phyloP scores from a whole-genome alignment of 169 alveolate genomes.

The Fabrea salina region DNA sequence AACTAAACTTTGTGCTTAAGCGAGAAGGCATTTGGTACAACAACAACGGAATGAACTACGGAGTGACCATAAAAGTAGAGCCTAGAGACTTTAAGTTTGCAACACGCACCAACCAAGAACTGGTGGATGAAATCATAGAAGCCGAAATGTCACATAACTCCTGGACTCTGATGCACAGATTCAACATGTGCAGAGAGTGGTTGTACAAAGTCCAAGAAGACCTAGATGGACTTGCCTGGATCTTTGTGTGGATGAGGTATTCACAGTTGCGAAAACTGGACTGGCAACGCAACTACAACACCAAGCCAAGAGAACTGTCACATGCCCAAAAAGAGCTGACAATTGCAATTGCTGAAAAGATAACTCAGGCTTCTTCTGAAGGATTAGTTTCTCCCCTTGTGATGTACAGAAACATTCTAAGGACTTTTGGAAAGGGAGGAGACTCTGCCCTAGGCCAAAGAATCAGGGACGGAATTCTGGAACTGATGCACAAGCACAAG shows the following conservation, averaged over 20 bases:
- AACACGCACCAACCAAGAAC: no score
- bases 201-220: conserved; percentile 39
- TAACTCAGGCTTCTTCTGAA: background rate
- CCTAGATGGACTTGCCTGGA: conserved; percentile 50
- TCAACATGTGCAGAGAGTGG: conserved; percentile 53
- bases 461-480: conserved; percentile 88
- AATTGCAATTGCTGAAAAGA: conserved; percentile 11
- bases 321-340: conserved; percentile 30
- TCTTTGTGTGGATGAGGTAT: conserved; percentile 61
- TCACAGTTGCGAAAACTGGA: conserved; percentile 56
- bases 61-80: background rate
- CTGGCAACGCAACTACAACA: conserved; percentile 73
- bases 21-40: conserved; percentile 13
- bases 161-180: conserved; percentile 79
- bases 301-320: conserved; percentile 57
- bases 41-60: background rate
- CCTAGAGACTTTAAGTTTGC: no score
- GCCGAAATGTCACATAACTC: conserved; percentile 60
- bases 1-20: background rate
- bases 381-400: background rate
- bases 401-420: no score
- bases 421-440: conserved; percentile 87
- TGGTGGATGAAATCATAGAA: conserved; percentile 56
- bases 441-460: conserved; percentile 91
- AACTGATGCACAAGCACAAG: conserved; percentile 85